Base-by-base conservation (phyloP, 1,139 yeast species). In the Yamadazyma diddensiae region DNA sequence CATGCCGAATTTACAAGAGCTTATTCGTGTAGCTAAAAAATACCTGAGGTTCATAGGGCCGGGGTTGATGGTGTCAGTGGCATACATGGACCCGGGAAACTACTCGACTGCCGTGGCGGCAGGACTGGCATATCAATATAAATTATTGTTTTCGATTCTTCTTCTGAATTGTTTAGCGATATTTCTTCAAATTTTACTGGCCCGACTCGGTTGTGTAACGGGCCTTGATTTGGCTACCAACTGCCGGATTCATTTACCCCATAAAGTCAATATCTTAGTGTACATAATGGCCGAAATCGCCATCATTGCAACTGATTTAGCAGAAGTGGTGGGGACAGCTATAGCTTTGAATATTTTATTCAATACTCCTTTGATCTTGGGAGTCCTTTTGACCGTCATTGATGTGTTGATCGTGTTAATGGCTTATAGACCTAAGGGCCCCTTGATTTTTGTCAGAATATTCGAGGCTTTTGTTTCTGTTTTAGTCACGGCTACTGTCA, bases 41-140 rank as follows among this genome's bases (percentile, higher is more conserved):
- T 84, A 82, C 55, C 53, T 72, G 34, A 63, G 70, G 44, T 88
- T 88, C 57, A 64, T 88, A 3, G 97, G 97, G 1, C 97, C 97
- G 0, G 97, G 97, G 1, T 71, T 90, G 29, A 81, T 90, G 92
- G 94, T 92, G 18, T 78, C 94, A 15, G 97, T 92, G 32, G 95
- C 97, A 0, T 92, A 90, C 53, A 86, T 92, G 84, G 98, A 92
- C 52, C 97, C 98, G 1, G 98, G 98, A 2, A 92, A 92, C 60
- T 92, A 90, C 59, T 82, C 96, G 20, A 87, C 97, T 2, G 92
- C 94, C 23, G 96, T 92, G 19, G 82, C 96, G 5, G 94, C 94
- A 15, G 96, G 96, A 35, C 88, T 95, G 11, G 81, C 83, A 30
- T 90, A 82, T 58, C 79, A 84, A 54, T 92, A 86, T 60, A 81